Evolutionary conservation across 805 yeast genomes (phyloP).

Genomic region (Cyberlindnera mississippiensis): DNA sequence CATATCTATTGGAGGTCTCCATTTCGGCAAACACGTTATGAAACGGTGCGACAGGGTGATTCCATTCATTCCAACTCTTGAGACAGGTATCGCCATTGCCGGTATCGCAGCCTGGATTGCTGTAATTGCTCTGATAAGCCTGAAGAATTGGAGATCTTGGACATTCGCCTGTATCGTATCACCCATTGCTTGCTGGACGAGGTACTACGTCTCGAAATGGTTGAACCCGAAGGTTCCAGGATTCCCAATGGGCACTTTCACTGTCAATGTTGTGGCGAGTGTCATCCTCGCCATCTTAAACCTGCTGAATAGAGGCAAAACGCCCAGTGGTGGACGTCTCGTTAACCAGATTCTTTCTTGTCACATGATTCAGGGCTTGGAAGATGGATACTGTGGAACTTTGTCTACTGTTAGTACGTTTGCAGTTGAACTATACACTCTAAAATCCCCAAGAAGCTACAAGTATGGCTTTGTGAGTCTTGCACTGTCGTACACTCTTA

Average conservation of each 20-base stretch:
- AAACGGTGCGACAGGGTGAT: conserved; percentile 47
- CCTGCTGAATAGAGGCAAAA: conserved; percentile 42
- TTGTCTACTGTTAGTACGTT: conserved; percentile 77
- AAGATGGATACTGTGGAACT: conserved; percentile 67
- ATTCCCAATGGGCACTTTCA: conserved; percentile 56
- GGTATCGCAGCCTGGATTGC: conserved; percentile 23
- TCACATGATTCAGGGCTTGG: conserved; percentile 50
- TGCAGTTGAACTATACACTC: conserved; percentile 54
- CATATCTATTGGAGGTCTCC: conserved; percentile 56
- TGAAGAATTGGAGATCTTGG: conserved; percentile 60
- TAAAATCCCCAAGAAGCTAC: conserved; percentile 37
- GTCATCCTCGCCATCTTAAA: conserved; percentile 40
- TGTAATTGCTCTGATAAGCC: conserved; percentile 20
- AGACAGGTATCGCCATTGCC: conserved; percentile 13
- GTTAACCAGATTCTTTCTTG: conserved; percentile 37
- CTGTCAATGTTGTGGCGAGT: conserved; percentile 46
- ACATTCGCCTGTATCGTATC: conserved; percentile 62
- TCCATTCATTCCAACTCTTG: conserved; percentile 33
- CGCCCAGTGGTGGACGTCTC: conserved; percentile 23
- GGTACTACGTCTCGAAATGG: conserved; percentile 51
- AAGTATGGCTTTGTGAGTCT: conserved; percentile 50
- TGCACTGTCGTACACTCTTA: conserved; percentile 40
- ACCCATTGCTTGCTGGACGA: conserved; percentile 60
- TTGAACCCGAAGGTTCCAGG: conserved; percentile 39
- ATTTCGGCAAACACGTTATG: conserved; percentile 51